phyloP scores from a whole-genome alignment of 768 basidiomycete species.

The Sporobolomyces phaffii region DNA sequence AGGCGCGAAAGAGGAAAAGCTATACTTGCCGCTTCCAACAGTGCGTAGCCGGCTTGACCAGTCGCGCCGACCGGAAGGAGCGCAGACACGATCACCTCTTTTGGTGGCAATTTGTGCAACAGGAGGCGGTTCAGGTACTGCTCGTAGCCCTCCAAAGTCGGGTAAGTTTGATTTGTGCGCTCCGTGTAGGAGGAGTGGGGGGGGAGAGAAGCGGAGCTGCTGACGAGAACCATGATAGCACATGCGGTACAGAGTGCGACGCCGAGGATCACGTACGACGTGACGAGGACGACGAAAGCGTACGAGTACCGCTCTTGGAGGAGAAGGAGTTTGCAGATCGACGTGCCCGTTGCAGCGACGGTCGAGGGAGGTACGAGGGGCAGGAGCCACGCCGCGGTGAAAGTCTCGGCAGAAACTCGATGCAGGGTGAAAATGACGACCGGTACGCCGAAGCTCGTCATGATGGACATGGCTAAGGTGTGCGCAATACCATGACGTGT shows the following conservation, averaged over 20 bases:
- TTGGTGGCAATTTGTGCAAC: slow-evolving; percentile 38
- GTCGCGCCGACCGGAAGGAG: slow-evolving; percentile 41
- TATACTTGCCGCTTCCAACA: slow-evolving; percentile 13
- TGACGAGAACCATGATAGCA: slow-evolving; percentile 27
- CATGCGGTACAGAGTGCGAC: slow-evolving; percentile 37
- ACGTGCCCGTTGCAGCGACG: slow-evolving; percentile 34
- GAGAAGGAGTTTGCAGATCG: slow-evolving; percentile 37
- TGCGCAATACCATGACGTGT: too few species aligned
- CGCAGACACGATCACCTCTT: slow-evolving; percentile 39
- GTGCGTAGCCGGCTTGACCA: slow-evolving; percentile 39
- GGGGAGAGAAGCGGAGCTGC: not conserved
- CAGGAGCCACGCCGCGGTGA: slow-evolving; percentile 42
- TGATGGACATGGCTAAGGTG: slow-evolving; percentile 19
- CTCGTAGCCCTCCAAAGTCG: too few species aligned
- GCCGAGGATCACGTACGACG: slow-evolving; percentile 38
- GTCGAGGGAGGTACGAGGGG: slow-evolving; percentile 43
- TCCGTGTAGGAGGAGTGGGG: not conserved
- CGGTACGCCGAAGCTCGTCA: slow-evolving; percentile 35
- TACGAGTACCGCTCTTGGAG: slow-evolving; percentile 20
- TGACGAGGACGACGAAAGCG: slow-evolving; percentile 36
- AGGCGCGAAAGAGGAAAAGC: too few species aligned
- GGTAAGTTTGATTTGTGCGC: slow-evolving; percentile 9
- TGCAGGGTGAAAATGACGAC: slow-evolving; percentile 37
- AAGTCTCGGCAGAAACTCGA: slow-evolving; percentile 31
- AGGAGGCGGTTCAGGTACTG: slow-evolving; percentile 40